Base-by-base conservation (phyloP, 2,329 filamentous ascomycete species). In the Fulvia fulva region DNA sequence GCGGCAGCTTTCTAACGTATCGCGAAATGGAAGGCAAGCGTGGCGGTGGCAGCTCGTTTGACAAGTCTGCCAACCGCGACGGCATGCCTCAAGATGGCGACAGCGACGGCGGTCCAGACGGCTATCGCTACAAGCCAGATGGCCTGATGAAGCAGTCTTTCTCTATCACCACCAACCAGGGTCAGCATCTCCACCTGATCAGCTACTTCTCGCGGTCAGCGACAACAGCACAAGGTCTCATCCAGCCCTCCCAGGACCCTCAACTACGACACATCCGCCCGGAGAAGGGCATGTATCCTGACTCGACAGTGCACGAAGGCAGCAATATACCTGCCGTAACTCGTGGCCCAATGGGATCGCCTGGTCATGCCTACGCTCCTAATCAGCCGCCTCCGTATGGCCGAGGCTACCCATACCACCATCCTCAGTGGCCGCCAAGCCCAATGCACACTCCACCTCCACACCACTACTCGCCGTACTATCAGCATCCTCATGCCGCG, bases 91-190 rank as follows among this genome's bases (percentile, higher is more conserved):
- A 89, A 71, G 92, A 94, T 51, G 89, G 91, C 64, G 87, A 90
- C 55, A 88, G 79, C 56, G 91, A 95, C 69, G 82, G 84, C 64
- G 84, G 84, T 8, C 90, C 90, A 0, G 91, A 96, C 73, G 91
- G 91, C 44, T 96, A 96, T 74, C 82, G 91, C 63, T 96, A 96
- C 77, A 99, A 97, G 80, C 90, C 88, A 9, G 94, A 99, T 69
- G 94, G 94, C 0, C 83, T 99, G 3, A 97, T 97, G 91, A 99
- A 99, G 83, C 94, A 99, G 76, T 97, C 94, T 0, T 99, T 97
- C 81, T 97, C 93, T 77, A 97, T 99, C 77, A 97, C 92, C 22
- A 97, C 94, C 1, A 91, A 89, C 1, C 87, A 82, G 37, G 85
- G 91, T 64, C 91, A 97, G 69, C 94, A 97, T 72, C 85, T 99